phyloP scores from a whole-genome alignment of 2,329 filamentous ascomycete genomes.

The Paraconiothyrium sp. region DNA sequence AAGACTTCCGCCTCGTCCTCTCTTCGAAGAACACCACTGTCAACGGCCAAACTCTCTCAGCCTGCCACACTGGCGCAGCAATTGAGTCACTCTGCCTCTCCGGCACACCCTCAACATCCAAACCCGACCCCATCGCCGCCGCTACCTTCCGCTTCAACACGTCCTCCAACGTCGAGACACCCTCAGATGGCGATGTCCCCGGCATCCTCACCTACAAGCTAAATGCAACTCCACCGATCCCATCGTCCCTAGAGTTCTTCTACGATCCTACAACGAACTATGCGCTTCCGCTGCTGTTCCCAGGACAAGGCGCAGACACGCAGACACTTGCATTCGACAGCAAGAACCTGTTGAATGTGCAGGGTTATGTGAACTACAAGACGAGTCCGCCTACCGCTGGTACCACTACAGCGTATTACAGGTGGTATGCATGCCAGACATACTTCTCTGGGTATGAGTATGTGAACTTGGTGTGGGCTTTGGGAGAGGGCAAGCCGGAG shows the following conservation, averaged over 20 bases:
- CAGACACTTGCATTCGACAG: slow-evolving; percentile 54
- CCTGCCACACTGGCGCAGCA: slow-evolving; percentile 60
- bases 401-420: slow-evolving; percentile 42
- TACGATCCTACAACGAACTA: slow-evolving; percentile 53
- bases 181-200: slow-evolving; percentile 25
- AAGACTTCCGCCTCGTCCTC: slow-evolving; percentile 56
- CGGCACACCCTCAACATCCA: slow-evolving; percentile 28
- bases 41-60: slow-evolving; percentile 50
- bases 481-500: slow-evolving; percentile 53
- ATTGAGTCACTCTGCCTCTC: slow-evolving; percentile 58
- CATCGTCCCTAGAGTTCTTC: slow-evolving; percentile 48
- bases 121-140: slow-evolving; percentile 27
- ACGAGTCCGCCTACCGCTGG: slow-evolving; percentile 41
- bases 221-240: slow-evolving; percentile 44
- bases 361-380: slow-evolving; percentile 52
- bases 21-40: slow-evolving; percentile 49
- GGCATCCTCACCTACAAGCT: slow-evolving; percentile 56
- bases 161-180: slow-evolving; percentile 28
- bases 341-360: slow-evolving; percentile 51
- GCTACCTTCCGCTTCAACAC: slow-evolving; percentile 48
- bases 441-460: slow-evolving; percentile 55
- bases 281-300: slow-evolving; percentile 54
- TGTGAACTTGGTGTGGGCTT: slow-evolving; percentile 54
- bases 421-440: slow-evolving; percentile 59
- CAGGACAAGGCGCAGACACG: slow-evolving; percentile 31